Percentiles rank a stretch among this genome's conserved stretches.
Evolutionary conservation across 108 stramenopile genomes (phyloP).

Genomic region (Fistulifera solaris): DNA sequence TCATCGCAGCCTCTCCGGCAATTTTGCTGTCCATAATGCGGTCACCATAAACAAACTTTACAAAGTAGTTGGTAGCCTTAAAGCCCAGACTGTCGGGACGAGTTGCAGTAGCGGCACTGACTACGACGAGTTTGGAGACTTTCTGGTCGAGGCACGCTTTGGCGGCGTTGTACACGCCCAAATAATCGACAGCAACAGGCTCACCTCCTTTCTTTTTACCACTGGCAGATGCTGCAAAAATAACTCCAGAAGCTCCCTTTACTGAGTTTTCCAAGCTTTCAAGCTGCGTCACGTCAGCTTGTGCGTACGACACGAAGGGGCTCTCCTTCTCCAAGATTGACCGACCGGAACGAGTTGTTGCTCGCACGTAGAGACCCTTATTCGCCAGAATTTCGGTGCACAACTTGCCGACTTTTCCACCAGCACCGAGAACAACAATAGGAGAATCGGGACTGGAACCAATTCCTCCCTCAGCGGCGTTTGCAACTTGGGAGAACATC

Average conservation of each 20-base stretch:
- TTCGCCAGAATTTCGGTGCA: conserved; percentile 10
- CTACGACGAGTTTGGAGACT: conserved; percentile 67
- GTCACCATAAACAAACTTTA: conserved; percentile 23
- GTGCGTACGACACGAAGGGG: conserved; percentile 7
- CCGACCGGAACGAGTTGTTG: conserved; percentile 7
- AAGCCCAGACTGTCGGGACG: conserved; percentile 45
- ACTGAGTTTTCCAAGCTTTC: no score
- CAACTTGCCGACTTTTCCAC: conserved; percentile 8
- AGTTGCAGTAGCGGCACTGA: conserved; percentile 70
- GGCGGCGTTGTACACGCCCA: conserved; percentile 62
- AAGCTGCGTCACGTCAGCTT: conserved; percentile 42
- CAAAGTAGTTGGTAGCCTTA: conserved; percentile 16
- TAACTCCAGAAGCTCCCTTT: conserved; percentile 44
- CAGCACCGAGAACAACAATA: conserved; percentile 8
- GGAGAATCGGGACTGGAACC: conserved; percentile 4
- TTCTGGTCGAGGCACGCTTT: conserved; percentile 58
- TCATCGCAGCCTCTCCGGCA: conserved; percentile 61
- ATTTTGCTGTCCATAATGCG: conserved; percentile 84
- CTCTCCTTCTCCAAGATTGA: conserved; percentile 3
- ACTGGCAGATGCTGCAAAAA: conserved; percentile 81
- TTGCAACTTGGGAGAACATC: conserved; percentile 2
- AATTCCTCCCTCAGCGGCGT: not conserved
- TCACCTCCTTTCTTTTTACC: conserved; percentile 52
- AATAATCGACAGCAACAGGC: conserved; percentile 63
- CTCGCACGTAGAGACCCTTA: conserved; percentile 5